Base-by-base conservation (phyloP, 2,329 filamentous ascomycete species). In the Beauveria asiatica region DNA sequence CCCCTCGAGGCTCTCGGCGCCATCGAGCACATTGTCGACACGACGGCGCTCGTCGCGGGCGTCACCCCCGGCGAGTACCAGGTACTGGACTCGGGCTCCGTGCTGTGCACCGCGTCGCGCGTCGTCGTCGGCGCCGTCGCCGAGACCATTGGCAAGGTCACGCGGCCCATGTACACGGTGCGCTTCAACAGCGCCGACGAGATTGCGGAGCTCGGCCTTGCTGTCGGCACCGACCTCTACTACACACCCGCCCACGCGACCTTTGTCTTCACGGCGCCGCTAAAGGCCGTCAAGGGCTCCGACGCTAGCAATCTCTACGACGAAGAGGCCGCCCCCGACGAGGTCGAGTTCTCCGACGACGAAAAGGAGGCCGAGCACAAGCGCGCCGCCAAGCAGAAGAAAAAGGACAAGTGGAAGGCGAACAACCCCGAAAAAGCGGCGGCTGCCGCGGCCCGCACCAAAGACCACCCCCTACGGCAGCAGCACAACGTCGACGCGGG, bases 251-350 rank as follows among this genome's bases (percentile, higher is more conserved):
- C 83, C 9, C 88, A 94, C 70, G 91, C 91, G 45, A 86, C 82
- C 0, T 95, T 88, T 67, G 90, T 96, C 59, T 94, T 96, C 69
- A 97, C 93, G 0, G 83, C 94, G 70, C 85, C 87, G 7, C 77
- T 97, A 61, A 89, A 88, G 72, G 82, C 80, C 57, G 71, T 88
- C 68, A 97, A 96, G 75, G 91, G 92, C 62, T 94, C 91, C 10
- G 94, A 99, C 73, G 93, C 94, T 9, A 96, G 91, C 56, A 97
- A 97, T 70, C 81, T 96, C 59, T 89, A 96, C 72, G 94, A 97
- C 66, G 94, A 99, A 72, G 93, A 97, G 75, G 82, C 92, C 8
- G 85, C 77, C 17, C 87, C 89, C 37, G 90, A 96, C 42, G 93
- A 97, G 70, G 83, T 91, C 66, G 94, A 97, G 70, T 97, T 97